These are phyloP conservation scores for Zhuliangozyma parablackwelliae DNA, from an alignment of 1,139 yeast genomes.

Conservation along the genomic window DNA sequence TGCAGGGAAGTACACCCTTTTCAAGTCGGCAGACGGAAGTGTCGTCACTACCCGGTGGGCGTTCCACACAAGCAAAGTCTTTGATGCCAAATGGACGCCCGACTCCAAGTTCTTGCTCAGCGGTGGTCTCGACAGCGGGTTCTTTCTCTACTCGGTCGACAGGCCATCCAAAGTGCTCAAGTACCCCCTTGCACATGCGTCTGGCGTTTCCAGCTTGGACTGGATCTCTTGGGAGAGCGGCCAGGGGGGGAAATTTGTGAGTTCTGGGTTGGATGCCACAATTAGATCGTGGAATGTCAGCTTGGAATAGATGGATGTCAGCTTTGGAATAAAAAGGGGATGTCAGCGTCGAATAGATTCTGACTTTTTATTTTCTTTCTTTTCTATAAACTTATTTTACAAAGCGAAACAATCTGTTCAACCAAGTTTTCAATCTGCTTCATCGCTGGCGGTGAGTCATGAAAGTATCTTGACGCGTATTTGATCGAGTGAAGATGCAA, in stretches of 20 bases:
- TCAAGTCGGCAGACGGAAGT: slow-evolving; percentile 48
- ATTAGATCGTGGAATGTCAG: slow-evolving; percentile 67
- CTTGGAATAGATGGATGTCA: neutral
- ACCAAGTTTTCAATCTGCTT: slow-evolving; percentile 23
- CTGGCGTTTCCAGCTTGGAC: slow-evolving; percentile 70
- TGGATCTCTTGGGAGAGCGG: slow-evolving; percentile 50
- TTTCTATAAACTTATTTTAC: slow-evolving; percentile 19
- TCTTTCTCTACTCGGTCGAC: slow-evolving; percentile 73
- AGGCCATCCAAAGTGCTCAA: slow-evolving; percentile 77
- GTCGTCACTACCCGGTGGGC: slow-evolving; percentile 91
- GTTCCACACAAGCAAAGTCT: slow-evolving; percentile 81
- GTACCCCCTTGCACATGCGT: slow-evolving; percentile 78
- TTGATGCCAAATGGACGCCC: slow-evolving; percentile 71
- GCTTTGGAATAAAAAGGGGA: neutral
- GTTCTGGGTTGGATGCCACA: slow-evolving; percentile 80
- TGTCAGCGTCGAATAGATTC: neutral
- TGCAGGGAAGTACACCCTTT: slow-evolving; percentile 77
- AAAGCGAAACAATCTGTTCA: slow-evolving; percentile 21
- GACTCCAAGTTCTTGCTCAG: slow-evolving; percentile 72
- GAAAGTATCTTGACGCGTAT: slow-evolving; percentile 26
- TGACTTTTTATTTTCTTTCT: slow-evolving; percentile 2
- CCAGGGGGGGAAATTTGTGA: slow-evolving; percentile 42
- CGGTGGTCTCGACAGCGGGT: slow-evolving; percentile 79
- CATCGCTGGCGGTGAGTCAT: slow-evolving; percentile 24
- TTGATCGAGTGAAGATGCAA: slow-evolving; percentile 30